phyloP scores from a whole-genome alignment of 1,284 basidiomycete genomes.

The Sporisorium reilianum region DNA sequence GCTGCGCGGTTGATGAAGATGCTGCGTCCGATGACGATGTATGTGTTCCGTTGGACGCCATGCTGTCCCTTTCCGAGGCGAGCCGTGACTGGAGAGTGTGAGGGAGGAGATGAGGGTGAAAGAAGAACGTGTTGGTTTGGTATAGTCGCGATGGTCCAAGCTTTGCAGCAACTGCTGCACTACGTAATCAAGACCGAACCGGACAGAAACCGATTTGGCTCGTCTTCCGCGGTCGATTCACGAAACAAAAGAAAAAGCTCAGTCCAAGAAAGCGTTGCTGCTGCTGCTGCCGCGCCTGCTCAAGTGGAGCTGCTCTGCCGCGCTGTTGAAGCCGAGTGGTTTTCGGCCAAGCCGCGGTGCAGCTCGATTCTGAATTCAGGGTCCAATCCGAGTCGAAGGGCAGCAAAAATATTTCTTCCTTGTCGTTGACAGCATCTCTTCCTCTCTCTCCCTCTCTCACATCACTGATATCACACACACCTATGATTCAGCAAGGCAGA shows the following conservation, averaged over 20 bases:
- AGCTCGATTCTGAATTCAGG: neutral
- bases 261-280: neutral
- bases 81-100: neutral
- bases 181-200: constrained; percentile 6
- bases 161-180: constrained; percentile 1
- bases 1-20: neutral
- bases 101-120: neutral
- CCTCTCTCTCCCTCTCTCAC: neutral
- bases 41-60: constrained; percentile 19
- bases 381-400: neutral
- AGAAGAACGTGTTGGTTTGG: neutral
- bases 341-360: neutral
- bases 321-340: neutral
- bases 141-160: neutral
- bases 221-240: constrained; percentile 2
- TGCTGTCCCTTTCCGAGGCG: constrained; percentile 1
- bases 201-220: neutral
- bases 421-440: neutral
- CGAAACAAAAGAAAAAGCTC: neutral
- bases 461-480: neutral
- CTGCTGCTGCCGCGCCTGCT: neutral
- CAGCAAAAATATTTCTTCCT: neutral
- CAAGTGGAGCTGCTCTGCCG: neutral
- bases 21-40: constrained; percentile 2
- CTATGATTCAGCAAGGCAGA: neutral